Evolutionary conservation across 2,329 filamentous ascomycete species (phyloP).

Genomic region (Aspergillus persii): DNA sequence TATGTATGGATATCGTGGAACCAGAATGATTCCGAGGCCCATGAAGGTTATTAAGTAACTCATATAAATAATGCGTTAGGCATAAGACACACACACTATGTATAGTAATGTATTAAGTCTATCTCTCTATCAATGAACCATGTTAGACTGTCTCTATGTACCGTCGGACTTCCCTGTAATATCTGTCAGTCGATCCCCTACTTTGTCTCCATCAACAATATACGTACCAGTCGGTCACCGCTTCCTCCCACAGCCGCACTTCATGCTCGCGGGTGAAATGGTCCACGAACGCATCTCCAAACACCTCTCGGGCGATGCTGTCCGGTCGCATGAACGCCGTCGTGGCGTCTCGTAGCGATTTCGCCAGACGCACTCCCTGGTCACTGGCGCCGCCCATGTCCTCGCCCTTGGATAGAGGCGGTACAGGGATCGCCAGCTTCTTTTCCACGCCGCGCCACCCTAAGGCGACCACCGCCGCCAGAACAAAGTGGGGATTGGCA

Average conservation of each 20-base stretch:
- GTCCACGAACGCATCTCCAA: conserved; percentile 93
- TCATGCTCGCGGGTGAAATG: conserved; percentile 95
- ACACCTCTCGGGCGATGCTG: conserved; percentile 88
- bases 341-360: conserved; percentile 80
- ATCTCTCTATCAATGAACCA: too few species aligned
- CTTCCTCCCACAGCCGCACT: conserved; percentile 86
- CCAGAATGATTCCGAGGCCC: too few species aligned
- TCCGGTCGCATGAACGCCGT: conserved; percentile 71
- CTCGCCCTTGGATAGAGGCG: conserved; percentile 81
- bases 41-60: too few species aligned
- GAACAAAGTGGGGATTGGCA: conserved; percentile 81
- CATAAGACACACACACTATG: too few species aligned
- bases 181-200: conserved; percentile 12
- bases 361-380: conserved; percentile 74
- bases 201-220: background rate
- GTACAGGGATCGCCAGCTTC: conserved; percentile 77
- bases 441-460: conserved; percentile 92
- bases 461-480: conserved; percentile 80
- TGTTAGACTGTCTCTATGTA: conserved; percentile 72
- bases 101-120: too few species aligned
- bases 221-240: conserved; percentile 91
- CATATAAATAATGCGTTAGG: too few species aligned
- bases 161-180: conserved; percentile 67
- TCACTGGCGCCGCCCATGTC: conserved; percentile 72
- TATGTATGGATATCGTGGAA: too few species aligned